A percentile compares a stretch with the other conserved stretches of the same genome.
phyloP scores from a whole-genome alignment of 495 filamentous ascomycete genomes.

The Hypoxylon cercidicola region DNA sequence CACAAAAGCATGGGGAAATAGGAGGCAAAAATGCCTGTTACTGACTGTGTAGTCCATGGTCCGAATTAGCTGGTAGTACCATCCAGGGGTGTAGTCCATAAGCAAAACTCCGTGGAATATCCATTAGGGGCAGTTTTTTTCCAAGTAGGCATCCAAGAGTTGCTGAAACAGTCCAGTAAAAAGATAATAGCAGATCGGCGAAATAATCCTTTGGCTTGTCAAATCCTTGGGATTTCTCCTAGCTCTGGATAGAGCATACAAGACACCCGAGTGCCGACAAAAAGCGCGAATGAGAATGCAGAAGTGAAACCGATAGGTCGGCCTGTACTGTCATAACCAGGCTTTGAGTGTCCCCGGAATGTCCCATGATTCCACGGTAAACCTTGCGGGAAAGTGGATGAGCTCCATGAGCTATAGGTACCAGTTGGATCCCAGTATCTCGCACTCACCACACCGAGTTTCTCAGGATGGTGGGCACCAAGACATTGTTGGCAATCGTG shows the following conservation, averaged over 20 bases:
- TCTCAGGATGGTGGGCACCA: conserved; percentile 7
- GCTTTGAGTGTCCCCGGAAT: conserved; percentile 3
- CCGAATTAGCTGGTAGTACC: too few species aligned
- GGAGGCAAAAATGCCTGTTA: too few species aligned
- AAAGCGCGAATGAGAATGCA: not conserved
- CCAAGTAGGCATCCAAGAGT: not conserved
- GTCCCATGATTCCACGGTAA: conserved; percentile 17
- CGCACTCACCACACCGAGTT: conserved; percentile 14
- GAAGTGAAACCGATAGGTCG: conserved; percentile 7
- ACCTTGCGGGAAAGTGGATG: conserved; percentile 7
- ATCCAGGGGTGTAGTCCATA: too few species aligned
- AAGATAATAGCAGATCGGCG: not conserved
- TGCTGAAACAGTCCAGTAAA: not conserved
- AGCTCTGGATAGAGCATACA: not conserved
- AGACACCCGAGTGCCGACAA: not conserved
- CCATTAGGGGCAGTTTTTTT: too few species aligned
- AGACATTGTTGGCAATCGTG: conserved; percentile 4
- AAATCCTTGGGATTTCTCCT: conserved; percentile 1
- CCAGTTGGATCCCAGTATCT: conserved; percentile 20
- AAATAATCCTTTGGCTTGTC: not conserved
- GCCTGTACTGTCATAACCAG: conserved; percentile 37
- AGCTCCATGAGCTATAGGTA: conserved; percentile 12
- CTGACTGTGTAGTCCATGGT: too few species aligned
- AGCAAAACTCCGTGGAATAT: too few species aligned
- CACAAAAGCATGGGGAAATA: too few species aligned